Evolutionary conservation across 2,329 filamentous ascomycete genomes (phyloP), one percentile per base, ranked within the genome.

Genomic region (Emmonsiellopsis sp.): DNA sequence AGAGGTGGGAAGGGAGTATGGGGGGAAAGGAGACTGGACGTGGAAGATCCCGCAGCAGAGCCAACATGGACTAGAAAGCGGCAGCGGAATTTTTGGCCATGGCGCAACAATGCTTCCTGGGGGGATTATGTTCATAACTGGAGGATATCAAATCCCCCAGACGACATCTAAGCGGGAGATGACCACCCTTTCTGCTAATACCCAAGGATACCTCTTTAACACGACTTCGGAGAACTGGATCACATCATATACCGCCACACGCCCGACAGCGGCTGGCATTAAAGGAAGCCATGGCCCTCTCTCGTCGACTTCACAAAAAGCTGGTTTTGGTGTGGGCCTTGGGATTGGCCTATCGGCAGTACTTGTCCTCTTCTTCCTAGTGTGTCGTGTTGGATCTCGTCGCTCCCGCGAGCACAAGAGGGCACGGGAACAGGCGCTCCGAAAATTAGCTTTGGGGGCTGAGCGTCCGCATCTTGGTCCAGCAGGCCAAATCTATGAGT

Each of bases 1-100:
- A 2, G 76, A 88, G 54, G 76, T 96, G 54, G 88, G 85, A 6
- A 79, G 84, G 56, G 84, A 84, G 3, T 93, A 88, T 64, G 86
- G 84, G 7, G 73, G 73, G 15, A 61, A 63, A 32, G 67, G 68
- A 1, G 62, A 70, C 46, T 77, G 75, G 75, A 60, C 60, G 8
- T 77, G 75, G 75, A 70, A 55, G 7, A 56, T 69, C n/a, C 73
- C 73, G 7, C 61, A 65, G 4, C 57, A 58, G 9, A 57, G 67
- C n/a, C 71, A 71, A 7, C 60, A 62, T 42, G 76, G 73, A 2
- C 65, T 76, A 20, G 59, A 68, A 2, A 58, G 65, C 34, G 73
- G 71, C 7, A 67, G 69, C 7, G 81, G 81, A 1, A 68, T 84
- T 3, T 85, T 81, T 62, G 82, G 82, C 2, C 82, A 85, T 61